Percentiles rank a stretch among this genome's conserved stretches.
These are phyloP conservation scores for Groenewaldozyma salmanticensis DNA, from an alignment of 805 yeast species.

Conservation along the genomic window DNA sequence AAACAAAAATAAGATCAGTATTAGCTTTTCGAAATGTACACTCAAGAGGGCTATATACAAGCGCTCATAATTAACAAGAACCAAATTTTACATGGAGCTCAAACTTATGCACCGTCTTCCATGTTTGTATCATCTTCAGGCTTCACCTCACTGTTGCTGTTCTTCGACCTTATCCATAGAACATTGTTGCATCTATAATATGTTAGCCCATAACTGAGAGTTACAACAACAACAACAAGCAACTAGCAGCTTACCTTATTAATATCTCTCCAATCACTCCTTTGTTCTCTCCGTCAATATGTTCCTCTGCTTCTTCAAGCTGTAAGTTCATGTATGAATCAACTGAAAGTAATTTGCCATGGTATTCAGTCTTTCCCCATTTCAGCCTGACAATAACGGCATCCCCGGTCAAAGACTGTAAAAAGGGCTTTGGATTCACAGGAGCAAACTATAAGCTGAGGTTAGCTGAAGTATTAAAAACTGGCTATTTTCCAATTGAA, in stretches of 20 bases:
- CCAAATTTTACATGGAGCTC: too few species aligned
- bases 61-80: too few species aligned
- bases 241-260: slow-evolving; percentile 31
- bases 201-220: slow-evolving; percentile 1
- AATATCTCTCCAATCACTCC: slow-evolving; percentile 66
- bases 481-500: background rate
- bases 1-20: too few species aligned
- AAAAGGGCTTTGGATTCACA: slow-evolving; percentile 82
- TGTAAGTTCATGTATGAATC: slow-evolving; percentile 92
- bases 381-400: slow-evolving; percentile 71
- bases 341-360: slow-evolving; percentile 64
- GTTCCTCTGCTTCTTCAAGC: slow-evolving; percentile 51
- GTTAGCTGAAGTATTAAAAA: too few species aligned
- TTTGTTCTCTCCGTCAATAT: slow-evolving; percentile 38
- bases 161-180: slow-evolving; percentile 50
- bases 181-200: slow-evolving; percentile 73
- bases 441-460: slow-evolving; percentile 44
- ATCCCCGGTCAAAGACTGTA: slow-evolving; percentile 63
- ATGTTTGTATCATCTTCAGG: slow-evolving; percentile 15
- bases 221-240: background rate
- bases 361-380: slow-evolving; percentile 85
- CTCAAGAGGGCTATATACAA: too few species aligned
- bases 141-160: slow-evolving; percentile 4
- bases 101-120: slow-evolving; percentile 9
- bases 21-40: too few species aligned